A percentile compares a stretch with the other conserved stretches of the same genome.
Conservation (phyloP, 2,329 filamentous ascomycete species). For the Monosporascus sp. region DNA sequence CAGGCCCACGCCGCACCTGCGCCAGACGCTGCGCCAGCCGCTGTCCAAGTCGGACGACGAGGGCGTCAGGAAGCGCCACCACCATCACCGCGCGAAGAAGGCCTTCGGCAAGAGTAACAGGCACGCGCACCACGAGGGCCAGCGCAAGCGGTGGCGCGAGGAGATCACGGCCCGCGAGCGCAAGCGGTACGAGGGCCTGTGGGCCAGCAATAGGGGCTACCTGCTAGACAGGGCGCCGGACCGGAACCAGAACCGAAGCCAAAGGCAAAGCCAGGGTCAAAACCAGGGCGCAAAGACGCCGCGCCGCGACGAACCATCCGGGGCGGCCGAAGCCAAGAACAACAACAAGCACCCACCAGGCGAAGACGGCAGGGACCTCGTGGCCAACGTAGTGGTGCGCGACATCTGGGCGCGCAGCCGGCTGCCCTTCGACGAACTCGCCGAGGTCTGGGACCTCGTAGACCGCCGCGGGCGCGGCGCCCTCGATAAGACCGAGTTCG, state of each 20-base stretch:
- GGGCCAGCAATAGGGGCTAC: conserved; percentile 72
- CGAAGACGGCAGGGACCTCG: conserved; percentile 39
- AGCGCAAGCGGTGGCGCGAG: conserved; percentile 72
- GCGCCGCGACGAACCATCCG: no score
- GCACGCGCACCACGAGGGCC: conserved; percentile 72
- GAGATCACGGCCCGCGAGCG: conserved; percentile 65
- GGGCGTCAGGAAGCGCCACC: conserved; percentile 38
- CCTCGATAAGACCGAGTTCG: conserved; percentile 66
- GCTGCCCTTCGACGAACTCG: conserved; percentile 61
- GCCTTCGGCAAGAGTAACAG: conserved; percentile 50
- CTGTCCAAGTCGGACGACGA: conserved; percentile 48
- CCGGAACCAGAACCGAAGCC: not conserved
- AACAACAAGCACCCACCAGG: not conserved
- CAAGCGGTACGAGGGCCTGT: conserved; percentile 79
- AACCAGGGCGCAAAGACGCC: not conserved
- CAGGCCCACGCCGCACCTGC: conserved; percentile 49
- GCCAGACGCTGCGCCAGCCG: conserved; percentile 60
- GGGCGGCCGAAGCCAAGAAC: no score
- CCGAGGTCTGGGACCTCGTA: conserved; percentile 73
- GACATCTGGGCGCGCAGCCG: conserved; percentile 73
- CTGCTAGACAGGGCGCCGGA: conserved; percentile 26
- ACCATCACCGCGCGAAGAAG: conserved; percentile 41
- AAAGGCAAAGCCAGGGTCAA: conserved; percentile 2
- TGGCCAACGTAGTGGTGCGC: conserved; percentile 62
- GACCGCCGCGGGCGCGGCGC: conserved; percentile 50